These are phyloP conservation scores for Erodium chrysanthum DNA, from an alignment of 441 rosid species.

Conservation along the genomic window DNA sequence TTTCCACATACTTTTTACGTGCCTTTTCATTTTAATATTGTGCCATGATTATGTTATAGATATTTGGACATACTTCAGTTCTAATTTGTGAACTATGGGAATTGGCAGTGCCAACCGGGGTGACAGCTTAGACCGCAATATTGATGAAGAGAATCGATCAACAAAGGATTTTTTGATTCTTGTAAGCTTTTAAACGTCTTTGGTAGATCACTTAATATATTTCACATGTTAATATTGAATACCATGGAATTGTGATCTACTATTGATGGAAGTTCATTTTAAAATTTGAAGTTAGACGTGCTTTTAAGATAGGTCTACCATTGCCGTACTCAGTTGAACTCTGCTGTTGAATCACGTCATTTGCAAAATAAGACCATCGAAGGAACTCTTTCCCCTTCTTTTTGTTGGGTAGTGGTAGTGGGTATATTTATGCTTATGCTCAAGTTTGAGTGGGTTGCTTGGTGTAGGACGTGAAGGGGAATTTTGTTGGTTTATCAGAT, in stretches of 20 bases:
- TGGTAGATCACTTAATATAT: neutral
- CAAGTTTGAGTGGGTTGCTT: neutral
- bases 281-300: neutral
- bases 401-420: neutral
- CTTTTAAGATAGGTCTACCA: neutral
- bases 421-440: neutral
- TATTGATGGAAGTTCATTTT: neutral
- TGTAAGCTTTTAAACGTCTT: conserved; percentile 37
- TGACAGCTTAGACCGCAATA: conserved; percentile 80
- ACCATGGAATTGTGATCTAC: neutral
- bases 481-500: neutral
- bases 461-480: neutral
- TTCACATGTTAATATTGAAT: neutral
- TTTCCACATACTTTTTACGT: conserved; percentile 7
- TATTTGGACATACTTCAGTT: conserved; percentile 12
- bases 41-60: neutral
- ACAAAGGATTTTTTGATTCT: conserved; percentile 80
- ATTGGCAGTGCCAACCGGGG: conserved; percentile 78
- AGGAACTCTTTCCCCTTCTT: neutral
- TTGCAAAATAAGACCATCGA: neutral
- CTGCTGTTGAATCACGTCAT: neutral
- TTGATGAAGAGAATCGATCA: conserved; percentile 49
- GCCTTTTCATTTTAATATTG: conserved; percentile 8
- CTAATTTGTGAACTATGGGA: conserved; percentile 20
- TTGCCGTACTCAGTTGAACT: neutral